These are phyloP conservation scores for Emmonsia crescens DNA, from an alignment of 2,329 filamentous ascomycete species.

Conservation along the genomic window DNA sequence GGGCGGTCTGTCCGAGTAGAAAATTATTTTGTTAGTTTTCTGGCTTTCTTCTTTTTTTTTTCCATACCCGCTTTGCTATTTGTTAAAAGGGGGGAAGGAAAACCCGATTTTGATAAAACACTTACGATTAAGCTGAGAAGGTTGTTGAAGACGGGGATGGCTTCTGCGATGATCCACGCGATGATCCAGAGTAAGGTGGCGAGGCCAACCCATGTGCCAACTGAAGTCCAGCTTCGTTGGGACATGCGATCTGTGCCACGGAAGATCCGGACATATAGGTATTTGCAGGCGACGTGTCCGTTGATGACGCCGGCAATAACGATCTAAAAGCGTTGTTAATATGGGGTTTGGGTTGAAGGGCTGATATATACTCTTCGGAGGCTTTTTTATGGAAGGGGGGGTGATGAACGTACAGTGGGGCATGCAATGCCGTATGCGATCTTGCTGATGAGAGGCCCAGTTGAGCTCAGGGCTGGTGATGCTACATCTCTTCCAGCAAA, in stretches of 20 bases:
- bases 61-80: too few species aligned
- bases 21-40: not conserved
- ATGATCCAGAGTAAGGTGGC: conserved; percentile 46
- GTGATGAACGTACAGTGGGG: conserved; percentile 40
- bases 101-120: too few species aligned
- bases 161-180: conserved; percentile 57
- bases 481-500: conserved; percentile 52
- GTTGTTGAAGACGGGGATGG: conserved; percentile 58
- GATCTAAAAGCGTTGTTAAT: conserved; percentile 32
- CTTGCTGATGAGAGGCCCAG: conserved; percentile 46
- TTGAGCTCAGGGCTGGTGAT: conserved; percentile 57
- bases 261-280: conserved; percentile 55
- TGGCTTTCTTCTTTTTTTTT: not conserved
- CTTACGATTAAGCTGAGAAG: conserved; percentile 50
- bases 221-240: conserved; percentile 41
- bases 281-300: conserved; percentile 55
- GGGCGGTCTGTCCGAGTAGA: conserved; percentile 31
- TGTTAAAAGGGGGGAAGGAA: not conserved
- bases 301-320: conserved; percentile 62
- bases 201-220: conserved; percentile 49
- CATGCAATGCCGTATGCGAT: conserved; percentile 58
- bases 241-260: conserved; percentile 46
- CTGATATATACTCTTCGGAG: not conserved
- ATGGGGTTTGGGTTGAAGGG: not conserved
- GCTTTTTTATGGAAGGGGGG: not conserved